Percentiles rank a stretch among this genome's conserved stretches.
Conservation (phyloP, 2,329 filamentous ascomycete genomes). For the Sphaerulina vaccinii region DNA sequence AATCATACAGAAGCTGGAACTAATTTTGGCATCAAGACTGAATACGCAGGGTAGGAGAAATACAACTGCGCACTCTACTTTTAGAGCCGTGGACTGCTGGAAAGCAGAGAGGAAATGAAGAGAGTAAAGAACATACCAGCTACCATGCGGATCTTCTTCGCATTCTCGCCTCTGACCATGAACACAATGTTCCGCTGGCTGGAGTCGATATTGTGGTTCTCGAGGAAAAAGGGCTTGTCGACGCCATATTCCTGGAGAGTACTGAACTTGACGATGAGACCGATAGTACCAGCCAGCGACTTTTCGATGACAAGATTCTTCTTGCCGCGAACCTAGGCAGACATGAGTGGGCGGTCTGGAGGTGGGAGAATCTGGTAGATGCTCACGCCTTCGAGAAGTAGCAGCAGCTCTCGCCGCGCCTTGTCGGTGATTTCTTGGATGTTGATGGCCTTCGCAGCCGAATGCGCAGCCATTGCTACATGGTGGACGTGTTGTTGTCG, state of each 20-base stretch:
- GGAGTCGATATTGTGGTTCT: constrained; percentile 92
- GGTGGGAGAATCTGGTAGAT: constrained; percentile 36
- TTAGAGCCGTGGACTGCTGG: constrained; percentile 47
- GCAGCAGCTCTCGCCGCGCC: constrained; percentile 83
- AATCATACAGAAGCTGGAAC: constrained; percentile 27
- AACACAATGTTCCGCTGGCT: constrained; percentile 95
- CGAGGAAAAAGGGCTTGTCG: constrained; percentile 94
- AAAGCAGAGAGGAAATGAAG: not conserved
- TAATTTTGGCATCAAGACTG: constrained; percentile 41
- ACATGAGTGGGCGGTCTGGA: constrained; percentile 17
- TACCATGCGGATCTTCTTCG: constrained; percentile 77
- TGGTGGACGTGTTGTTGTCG: constrained; percentile 12
- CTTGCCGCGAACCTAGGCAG: constrained; percentile 83
- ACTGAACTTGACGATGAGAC: constrained; percentile 90
- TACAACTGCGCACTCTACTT: constrained; percentile 61
- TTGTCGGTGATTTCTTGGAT: constrained; percentile 74
- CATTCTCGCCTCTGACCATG: constrained; percentile 85
- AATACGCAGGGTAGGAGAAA: constrained; percentile 52
- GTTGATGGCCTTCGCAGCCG: constrained; percentile 66
- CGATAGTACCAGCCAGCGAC: constrained; percentile 82
- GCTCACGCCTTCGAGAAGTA: constrained; percentile 93
- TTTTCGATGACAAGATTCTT: constrained; percentile 96
- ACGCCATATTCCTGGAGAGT: constrained; percentile 96
- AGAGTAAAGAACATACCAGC: constrained; percentile 64
- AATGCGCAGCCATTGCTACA: constrained; percentile 39